Evolutionary conservation across 2,329 filamentous ascomycete species (phyloP), one percentile per base, ranked within the genome.

Genomic region (Fusarium robinianum): DNA sequence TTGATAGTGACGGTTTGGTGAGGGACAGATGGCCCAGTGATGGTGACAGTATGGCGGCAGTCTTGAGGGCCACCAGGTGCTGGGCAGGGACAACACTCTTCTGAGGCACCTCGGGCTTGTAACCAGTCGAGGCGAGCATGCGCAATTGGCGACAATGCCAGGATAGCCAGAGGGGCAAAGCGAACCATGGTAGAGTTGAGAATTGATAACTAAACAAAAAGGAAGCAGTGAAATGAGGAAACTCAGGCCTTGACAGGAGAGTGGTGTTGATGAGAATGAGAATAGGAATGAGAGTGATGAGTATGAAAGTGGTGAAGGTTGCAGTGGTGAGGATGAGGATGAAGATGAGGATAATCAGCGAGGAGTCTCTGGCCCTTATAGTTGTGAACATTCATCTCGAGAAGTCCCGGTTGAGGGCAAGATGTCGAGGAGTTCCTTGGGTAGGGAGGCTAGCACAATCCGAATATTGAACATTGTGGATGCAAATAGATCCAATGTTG

Each of bases 31-130:
- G 54, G 51, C 14, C 59, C 52, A 10, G 60, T 64, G 19, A 66
- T 49, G 14, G 61, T 66, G 23, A 67, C 51, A 8, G 60, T 63
- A 7, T 46, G 43, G 7, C 29, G 22, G 9, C 32, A 53, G n/a
- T 48, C 41, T 7, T 33, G 41, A 15, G 49, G 18, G 9, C 40
- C 47, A 15, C 49, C 49, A 12, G 58, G 27, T 8, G 41, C 34
- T 5, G 58, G 42, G 16, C 67, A 69, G 22, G 66, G 60, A 27
- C 63, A 66, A 35, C 62, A 67, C 32, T 62, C 57, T 5, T 58
- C 42, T n/a, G 37, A 40, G 11, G 51, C 40, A 10, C 45, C 47
- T 32, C 55, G 57, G 16, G 52, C 25, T 7, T 51, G 41, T 12
- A 61, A 34, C 21, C 53, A 50, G 19, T 51, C 49, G 22, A 61